Base-by-base conservation (phyloP, 1,284 basidiomycete species). In the Ustilago curta region DNA sequence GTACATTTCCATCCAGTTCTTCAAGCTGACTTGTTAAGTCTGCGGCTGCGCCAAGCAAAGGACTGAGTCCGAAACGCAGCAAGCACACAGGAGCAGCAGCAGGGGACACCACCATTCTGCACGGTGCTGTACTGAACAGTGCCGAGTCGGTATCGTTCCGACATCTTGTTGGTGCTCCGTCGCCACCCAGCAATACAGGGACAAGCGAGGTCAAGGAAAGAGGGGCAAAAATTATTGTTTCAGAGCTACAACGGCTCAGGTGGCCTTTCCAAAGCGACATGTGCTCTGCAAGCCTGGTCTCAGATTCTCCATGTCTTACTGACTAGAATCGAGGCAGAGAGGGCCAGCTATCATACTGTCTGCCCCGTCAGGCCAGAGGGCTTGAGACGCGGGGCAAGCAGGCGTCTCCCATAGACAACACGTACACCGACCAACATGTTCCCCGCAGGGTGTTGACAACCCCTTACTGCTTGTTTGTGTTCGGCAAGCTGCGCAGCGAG, bases 211-310 rank as follows among this genome's bases (percentile, higher is more conserved):
- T 27, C n/a, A 27, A 27, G 45, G 45, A 16, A 8, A 29, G 45
- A 18, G n/a, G n/a, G n/a, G n/a, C n/a, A 47, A 47, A 23, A 7
- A 27, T 7, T 27, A 4, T 7, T 45, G 45, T 47, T 27, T 47
- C 45, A 47, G 27, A 47, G 45, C 45, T n/a, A 5, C 16, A 1
- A 47, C 27, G 25, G 27, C 23, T 14, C 23, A 9, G 4, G 14
- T n/a, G 21, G 6, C 49, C 51, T 42, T 11, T 29, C 27, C 29
- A 27, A 37, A 11, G 43, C 43, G 32, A 35, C 53, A 55, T 55
- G 42, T 55, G 42, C 53, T 31, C 53, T 55, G 43, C 53, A 55
- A 40, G 43, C 53, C 53, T 25, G 16, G 53, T 55, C 53, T 55
- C 53, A 45, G 53, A 55, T 44, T 18, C 35, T 25, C 35, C 18